These are phyloP conservation scores for Aleurites moluccanus DNA, from an alignment of 441 rosid genomes.

Conservation along the genomic window DNA sequence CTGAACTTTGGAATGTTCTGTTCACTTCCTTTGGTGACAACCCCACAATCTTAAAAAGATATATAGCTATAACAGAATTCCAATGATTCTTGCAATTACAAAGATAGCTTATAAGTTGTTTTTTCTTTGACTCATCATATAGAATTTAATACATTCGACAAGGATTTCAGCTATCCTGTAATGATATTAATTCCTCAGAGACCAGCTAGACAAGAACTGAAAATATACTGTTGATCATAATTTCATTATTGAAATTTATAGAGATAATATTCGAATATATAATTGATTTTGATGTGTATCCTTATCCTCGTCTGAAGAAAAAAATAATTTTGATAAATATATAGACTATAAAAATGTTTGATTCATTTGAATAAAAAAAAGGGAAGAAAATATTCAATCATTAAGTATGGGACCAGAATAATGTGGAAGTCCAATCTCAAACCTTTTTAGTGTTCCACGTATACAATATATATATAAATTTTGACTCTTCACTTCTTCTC, in stretches of 20 bases:
- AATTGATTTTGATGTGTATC: no score
- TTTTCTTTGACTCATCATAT: neutral
- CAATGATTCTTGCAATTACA: neutral
- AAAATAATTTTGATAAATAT: no score
- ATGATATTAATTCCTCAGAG: neutral
- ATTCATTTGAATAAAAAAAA: neutral
- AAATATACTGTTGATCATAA: no score
- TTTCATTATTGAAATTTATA: no score
- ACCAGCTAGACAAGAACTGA: no score
- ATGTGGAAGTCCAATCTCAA: neutral
- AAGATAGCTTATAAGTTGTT: no score
- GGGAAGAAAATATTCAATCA: neutral
- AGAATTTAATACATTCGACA: neutral
- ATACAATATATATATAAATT: neutral
- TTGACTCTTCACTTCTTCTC: neutral
- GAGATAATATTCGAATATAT: no score
- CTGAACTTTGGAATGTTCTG: no score
- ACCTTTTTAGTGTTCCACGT: neutral
- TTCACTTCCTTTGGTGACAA: no score
- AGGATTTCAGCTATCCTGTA: neutral
- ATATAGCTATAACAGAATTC: neutral
- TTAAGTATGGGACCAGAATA: conserved; percentile 13
- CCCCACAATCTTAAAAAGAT: no score
- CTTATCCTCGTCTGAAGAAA: no score
- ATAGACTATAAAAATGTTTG: neutral